A percentile compares a stretch with the other conserved stretches of the same genome.
Conservation (phyloP, 306 rosid species). For the Urtica urens region DNA sequence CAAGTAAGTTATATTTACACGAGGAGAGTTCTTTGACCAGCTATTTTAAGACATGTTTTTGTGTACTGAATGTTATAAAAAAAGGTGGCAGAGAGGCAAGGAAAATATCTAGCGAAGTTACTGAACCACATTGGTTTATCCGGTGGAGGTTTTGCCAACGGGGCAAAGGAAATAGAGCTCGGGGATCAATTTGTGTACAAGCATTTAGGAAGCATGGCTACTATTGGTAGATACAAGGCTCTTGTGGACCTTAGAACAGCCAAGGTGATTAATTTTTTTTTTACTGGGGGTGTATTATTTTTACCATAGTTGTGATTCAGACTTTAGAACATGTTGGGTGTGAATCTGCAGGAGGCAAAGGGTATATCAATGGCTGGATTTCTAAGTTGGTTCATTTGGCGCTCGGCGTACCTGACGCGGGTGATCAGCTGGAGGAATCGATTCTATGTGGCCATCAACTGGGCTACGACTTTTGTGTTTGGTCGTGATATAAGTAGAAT, state of each 20-base stretch:
- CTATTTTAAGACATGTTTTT: no score
- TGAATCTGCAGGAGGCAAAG: slow-evolving; percentile 44
- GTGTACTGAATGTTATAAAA: background rate
- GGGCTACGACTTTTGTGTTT: slow-evolving; percentile 80
- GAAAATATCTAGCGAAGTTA: slow-evolving; percentile 55
- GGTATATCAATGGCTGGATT: slow-evolving; percentile 82
- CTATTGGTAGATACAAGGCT: slow-evolving; percentile 83
- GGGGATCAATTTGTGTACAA: slow-evolving; percentile 74
- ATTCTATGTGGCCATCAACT: slow-evolving; percentile 83
- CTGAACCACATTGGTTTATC: slow-evolving; percentile 61
- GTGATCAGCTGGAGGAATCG: slow-evolving; percentile 96
- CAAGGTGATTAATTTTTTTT: slow-evolving; percentile 41
- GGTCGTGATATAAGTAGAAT: slow-evolving; percentile 95
- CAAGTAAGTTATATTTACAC: slow-evolving; percentile 52
- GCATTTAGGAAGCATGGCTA: slow-evolving; percentile 97
- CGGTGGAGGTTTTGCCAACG: slow-evolving; percentile 60
- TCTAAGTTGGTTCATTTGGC: slow-evolving; percentile 86
- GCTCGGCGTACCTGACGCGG: slow-evolving; percentile 74
- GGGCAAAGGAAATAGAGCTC: slow-evolving; percentile 32
- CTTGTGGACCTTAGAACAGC: slow-evolving; percentile 92
- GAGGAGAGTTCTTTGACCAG: no score
- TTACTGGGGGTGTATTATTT: background rate
- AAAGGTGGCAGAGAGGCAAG: slow-evolving; percentile 97
- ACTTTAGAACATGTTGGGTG: slow-evolving; percentile 7
- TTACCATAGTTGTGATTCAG: background rate